Evolutionary conservation across 2,329 filamentous ascomycete species (phyloP).

Genomic region (Exophiala spinifera): DNA sequence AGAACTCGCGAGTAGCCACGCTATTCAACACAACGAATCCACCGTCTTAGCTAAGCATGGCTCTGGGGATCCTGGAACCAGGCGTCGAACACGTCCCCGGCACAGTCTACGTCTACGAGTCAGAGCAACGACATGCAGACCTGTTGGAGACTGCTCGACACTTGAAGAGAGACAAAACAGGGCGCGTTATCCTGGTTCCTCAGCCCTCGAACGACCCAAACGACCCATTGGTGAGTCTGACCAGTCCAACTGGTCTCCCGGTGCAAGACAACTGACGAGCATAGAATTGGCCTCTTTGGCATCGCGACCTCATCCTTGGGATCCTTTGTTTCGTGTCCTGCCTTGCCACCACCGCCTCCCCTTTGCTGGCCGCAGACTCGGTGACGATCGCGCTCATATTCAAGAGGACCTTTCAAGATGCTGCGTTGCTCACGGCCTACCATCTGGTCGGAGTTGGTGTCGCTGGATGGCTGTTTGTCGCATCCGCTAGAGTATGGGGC

Average conservation of each 20-base stretch:
- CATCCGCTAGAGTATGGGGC: constrained; percentile 84
- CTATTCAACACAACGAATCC: neutral
- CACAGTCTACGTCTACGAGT: constrained; percentile 28
- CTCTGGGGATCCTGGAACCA: constrained; percentile 28
- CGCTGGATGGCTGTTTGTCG: constrained; percentile 80
- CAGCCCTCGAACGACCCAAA: constrained; percentile 90
- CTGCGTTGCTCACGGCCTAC: constrained; percentile 82
- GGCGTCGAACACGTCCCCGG: constrained; percentile 26
- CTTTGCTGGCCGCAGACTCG: constrained; percentile 85
- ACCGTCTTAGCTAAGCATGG: constrained; percentile 16
- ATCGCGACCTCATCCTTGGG: constrained; percentile 74
- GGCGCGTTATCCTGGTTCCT: constrained; percentile 78
- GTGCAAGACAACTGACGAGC: constrained; percentile 19
- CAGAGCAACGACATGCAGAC: constrained; percentile 23
- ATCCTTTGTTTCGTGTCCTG: constrained; percentile 77
- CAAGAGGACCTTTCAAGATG: constrained; percentile 63
- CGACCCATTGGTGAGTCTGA: constrained; percentile 68
- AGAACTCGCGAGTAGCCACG: neutral
- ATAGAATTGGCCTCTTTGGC: constrained; percentile 82
- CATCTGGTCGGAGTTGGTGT: constrained; percentile 79
- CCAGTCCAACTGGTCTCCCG: neutral
- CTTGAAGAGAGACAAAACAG: constrained; percentile 70
- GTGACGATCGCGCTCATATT: constrained; percentile 71
- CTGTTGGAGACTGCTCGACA: constrained; percentile 35
- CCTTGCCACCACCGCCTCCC: constrained; percentile 78